phyloP scores from a whole-genome alignment of 768 basidiomycete species.

The Amanita pallidorosea region DNA sequence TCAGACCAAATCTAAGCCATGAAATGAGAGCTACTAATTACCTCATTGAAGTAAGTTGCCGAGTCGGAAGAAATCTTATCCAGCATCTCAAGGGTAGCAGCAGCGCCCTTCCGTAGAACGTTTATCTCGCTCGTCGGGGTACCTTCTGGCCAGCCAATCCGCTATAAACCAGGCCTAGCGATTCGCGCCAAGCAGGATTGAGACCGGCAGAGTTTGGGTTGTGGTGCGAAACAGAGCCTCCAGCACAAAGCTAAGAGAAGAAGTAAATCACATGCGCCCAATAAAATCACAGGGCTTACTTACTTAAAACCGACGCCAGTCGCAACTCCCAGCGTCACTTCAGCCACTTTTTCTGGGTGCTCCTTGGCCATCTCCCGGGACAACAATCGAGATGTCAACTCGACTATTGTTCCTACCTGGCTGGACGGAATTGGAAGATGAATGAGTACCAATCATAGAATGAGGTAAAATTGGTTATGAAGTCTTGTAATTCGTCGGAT shows the following conservation, averaged over 20 bases:
- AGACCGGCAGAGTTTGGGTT: slow-evolving; percentile 28
- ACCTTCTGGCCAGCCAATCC: slow-evolving; percentile 13
- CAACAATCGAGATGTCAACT: background rate
- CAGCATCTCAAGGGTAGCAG: slow-evolving; percentile 13
- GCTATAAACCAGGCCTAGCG: slow-evolving; percentile 20
- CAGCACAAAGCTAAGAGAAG: slow-evolving; percentile 28
- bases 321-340: background rate
- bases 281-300: background rate
- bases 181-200: slow-evolving; percentile 38
- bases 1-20: background rate
- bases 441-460: background rate
- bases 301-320: background rate
- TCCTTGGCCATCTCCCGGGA: background rate
- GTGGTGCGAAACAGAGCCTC: slow-evolving; percentile 29
- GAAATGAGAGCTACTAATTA: slow-evolving; percentile 13
- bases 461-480: background rate
- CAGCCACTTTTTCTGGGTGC: background rate
- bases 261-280: background rate
- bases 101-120: slow-evolving; percentile 6
- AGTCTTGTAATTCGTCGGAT: background rate
- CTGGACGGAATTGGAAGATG: background rate
- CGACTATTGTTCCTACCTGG: background rate
- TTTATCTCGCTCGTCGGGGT: background rate
- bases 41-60: slow-evolving; percentile 42
- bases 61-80: slow-evolving; percentile 20